These are phyloP conservation scores for Diaporthe citri DNA, from an alignment of 2,329 filamentous ascomycete species.

Conservation along the genomic window DNA sequence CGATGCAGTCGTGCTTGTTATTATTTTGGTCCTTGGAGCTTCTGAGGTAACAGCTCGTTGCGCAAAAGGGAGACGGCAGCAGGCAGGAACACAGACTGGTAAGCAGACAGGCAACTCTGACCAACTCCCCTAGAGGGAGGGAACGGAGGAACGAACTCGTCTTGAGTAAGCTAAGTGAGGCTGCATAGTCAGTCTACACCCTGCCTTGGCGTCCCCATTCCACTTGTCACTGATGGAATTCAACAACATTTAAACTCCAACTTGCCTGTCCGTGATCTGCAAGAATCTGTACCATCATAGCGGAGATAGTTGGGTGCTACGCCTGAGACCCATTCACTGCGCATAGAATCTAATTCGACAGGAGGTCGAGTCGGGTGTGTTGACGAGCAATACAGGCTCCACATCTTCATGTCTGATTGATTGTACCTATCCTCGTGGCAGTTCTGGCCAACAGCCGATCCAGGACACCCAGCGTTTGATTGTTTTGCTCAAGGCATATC, in stretches of 20 bases:
- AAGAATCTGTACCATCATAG: neutral
- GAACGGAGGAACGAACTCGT: neutral
- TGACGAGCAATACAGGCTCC: slow-evolving; percentile 33
- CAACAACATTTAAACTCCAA: neutral
- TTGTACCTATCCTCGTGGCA: slow-evolving; percentile 29
- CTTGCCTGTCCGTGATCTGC: neutral
- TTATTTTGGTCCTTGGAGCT: neutral
- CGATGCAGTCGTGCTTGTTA: neutral
- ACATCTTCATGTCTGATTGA: slow-evolving; percentile 33
- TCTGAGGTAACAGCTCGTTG: neutral
- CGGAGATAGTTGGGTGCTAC: neutral
- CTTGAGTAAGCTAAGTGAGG: neutral
- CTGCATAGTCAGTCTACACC: neutral
- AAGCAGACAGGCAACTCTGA: neutral
- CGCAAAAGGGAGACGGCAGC: neutral
- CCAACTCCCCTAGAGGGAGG: neutral
- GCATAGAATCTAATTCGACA: neutral
- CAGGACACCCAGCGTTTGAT: slow-evolving; percentile 36
- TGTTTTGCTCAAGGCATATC: slow-evolving; percentile 25
- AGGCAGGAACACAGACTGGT: neutral
- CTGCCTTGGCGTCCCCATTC: neutral
- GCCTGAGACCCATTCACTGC: neutral
- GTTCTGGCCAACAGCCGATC: slow-evolving; percentile 24
- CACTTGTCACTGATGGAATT: neutral
- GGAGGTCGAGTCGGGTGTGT: neutral